Evolutionary conservation across 2,329 filamentous ascomycete genomes (phyloP).

Genomic region (Penicillium sp.): DNA sequence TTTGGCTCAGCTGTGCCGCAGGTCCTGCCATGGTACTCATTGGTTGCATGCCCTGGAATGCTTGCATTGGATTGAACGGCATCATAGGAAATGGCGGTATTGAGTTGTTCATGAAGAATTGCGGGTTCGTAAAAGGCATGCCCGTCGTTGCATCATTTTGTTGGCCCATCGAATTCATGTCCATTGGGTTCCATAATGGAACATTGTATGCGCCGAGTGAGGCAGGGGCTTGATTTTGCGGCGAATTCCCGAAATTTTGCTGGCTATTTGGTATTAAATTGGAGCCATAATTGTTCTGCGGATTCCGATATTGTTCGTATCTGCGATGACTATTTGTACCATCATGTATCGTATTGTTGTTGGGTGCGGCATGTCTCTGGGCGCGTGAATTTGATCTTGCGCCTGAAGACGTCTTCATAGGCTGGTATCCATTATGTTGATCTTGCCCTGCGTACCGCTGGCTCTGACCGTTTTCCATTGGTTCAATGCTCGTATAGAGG

Average conservation of each 20-base stretch:
- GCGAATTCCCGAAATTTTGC: background rate
- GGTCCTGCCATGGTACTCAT: constrained; percentile 19
- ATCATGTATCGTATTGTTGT: background rate
- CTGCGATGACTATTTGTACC: background rate
- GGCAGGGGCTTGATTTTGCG: background rate
- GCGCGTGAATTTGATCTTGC: background rate
- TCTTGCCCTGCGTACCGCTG: background rate
- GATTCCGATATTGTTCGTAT: background rate
- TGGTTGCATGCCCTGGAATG: constrained; percentile 9
- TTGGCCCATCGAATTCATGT: background rate
- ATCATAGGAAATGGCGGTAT: constrained; percentile 9
- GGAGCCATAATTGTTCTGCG: background rate
- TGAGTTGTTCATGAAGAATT: constrained; percentile 7
- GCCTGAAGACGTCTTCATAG: background rate
- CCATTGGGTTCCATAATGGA: background rate
- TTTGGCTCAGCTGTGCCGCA: background rate
- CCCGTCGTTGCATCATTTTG: background rate
- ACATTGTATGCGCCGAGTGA: constrained; percentile 8
- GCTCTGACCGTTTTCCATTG: background rate
- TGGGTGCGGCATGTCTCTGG: background rate
- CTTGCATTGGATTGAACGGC: constrained; percentile 10
- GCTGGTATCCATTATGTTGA: background rate
- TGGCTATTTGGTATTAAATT: background rate
- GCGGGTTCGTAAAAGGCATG: constrained; percentile 11
- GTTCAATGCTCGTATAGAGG: background rate